Percentiles rank a stretch among this genome's conserved stretches.
Evolutionary conservation across 2,329 filamentous ascomycete species (phyloP).

Genomic region (Exophiala viscosa): DNA sequence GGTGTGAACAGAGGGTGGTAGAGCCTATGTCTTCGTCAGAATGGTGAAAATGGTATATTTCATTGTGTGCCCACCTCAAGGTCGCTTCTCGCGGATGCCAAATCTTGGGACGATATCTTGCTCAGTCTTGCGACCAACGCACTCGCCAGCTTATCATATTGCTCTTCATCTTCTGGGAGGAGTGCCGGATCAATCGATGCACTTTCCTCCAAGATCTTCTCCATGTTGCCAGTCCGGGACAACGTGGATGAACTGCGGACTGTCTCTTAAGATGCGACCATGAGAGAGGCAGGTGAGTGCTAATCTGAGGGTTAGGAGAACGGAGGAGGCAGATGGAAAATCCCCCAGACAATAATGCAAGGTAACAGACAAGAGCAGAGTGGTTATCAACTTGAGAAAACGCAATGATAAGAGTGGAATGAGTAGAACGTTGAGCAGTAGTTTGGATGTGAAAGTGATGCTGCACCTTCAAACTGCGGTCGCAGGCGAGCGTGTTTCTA

Average conservation of each 20-base stretch:
- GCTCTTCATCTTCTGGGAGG: constrained; percentile 21
- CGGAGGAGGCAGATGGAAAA: too few relatives aligned
- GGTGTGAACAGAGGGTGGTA: constrained; percentile 57
- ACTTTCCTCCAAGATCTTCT: constrained; percentile 20
- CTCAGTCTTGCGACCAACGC: constrained; percentile 27
- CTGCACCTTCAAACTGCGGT: not conserved
- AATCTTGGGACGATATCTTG: constrained; percentile 16
- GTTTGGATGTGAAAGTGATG: not conserved
- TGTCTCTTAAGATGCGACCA: constrained; percentile 12
- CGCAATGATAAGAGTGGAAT: too few relatives aligned
- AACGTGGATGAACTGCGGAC: not conserved
- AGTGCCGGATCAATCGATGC: constrained; percentile 14
- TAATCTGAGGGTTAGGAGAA: too few relatives aligned
- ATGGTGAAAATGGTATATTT: not conserved
- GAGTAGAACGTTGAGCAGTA: not conserved
- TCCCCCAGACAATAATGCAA: too few relatives aligned
- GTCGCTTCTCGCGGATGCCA: constrained; percentile 8
- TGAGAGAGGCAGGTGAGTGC: not conserved
- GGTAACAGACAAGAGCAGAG: not conserved
- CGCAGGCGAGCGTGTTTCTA: too few relatives aligned
- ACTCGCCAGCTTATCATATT: constrained; percentile 40
- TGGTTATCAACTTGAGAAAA: too few relatives aligned
- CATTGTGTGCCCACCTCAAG: constrained; percentile 37
- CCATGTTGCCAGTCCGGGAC: constrained; percentile 10
- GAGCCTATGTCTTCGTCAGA: constrained; percentile 32